Base-by-base conservation (phyloP, 495 filamentous ascomycete genomes). In the Margaritispora aquatica region DNA sequence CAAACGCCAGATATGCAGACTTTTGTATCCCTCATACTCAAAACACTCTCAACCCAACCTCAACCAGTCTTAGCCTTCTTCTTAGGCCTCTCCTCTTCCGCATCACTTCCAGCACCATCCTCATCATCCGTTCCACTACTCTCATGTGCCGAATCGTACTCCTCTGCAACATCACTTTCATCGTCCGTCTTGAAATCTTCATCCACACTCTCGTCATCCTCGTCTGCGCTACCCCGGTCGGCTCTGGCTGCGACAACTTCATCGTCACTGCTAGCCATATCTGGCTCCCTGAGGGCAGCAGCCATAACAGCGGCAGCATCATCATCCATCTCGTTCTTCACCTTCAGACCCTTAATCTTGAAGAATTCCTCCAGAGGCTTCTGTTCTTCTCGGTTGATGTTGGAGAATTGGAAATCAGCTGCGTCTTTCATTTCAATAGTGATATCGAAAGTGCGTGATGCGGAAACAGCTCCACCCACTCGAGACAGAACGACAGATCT, bases 361-460 rank as follows among this genome's bases (percentile, higher is more conserved):
- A 99, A 96, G 77, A 97, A 97, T 61, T 89, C 86, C 67, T 97
- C 94, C 2, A 99, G 83, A 5, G 91, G 89, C 71, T 92, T 87
- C 76, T 97, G 89, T 66, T 99, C 94, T 78, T 99, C 95, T 55
- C 93, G 89, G 69, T 97, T 99, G 73, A 99, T 97, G 74, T 99
- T 99, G 74, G 90, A 96, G 75, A 99, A 97, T 65, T 96, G 91
- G 62, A 92, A 88, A 64, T 96, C 89, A 20, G 86, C 88, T 36
- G 81, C 75, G 59, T 71, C 77, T 79, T 97, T 97, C 74, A 96
- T 75, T 34, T 84, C 86, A 50, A 99, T 85, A 0, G 91, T 91
- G 60, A 99, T 96, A 67, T 99, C 95, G 61, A 99, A 99, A 0
- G 95, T 99, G 51, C 94, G 87, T 63, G 90, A 89, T 20, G 95